Evolutionary conservation across 2,329 filamentous ascomycete species (phyloP), one percentile per base, ranked within the genome.

Genomic region (Nemania sp.): DNA sequence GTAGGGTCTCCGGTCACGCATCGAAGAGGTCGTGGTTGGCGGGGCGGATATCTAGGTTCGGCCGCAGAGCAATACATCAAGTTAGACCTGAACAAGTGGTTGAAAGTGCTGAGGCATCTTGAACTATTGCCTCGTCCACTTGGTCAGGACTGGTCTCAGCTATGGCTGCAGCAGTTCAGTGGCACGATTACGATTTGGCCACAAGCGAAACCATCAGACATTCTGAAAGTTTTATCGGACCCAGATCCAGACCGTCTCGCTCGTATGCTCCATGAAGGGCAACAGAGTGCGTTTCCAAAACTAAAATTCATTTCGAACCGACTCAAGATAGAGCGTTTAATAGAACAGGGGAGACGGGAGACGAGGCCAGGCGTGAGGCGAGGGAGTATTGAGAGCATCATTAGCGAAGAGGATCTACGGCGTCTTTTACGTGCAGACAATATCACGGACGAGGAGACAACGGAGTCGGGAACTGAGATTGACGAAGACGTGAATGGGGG

Each of bases 121-220:
- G 95, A 99, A 75, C 82, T 99, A 3, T 84, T 99, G 0, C 95
- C 95, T 0, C 87, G 95, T 0, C 92, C 92, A 0, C 76, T 98
- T 20, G 94, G 93, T 2, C 94, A 98, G 75, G 95, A 99, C 74
- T 99, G 95, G 95, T 93, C 89, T 60, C 90, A 97, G 76, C 87
- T 99, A 20, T 99, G 94, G 91, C 83, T 99, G 49, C 95, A 99
- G 74, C 87, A 92, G 60, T 99, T 99, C 75, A 90, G 89, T 65
- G 95, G 95, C 29, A 98, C 92, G 10, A 90, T 98, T 65, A 99
- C 95, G 12, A 93, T 99, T 71, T 98, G 94, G 93, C 95, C 95
- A 7, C 92, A 92, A 74, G 89, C 87, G 12, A 79, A 87, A 2
- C 78, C 86, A 1, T 89, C 87, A 1, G 95, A 99, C 77, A 96